Evolutionary conservation across 306 rosid genomes (phyloP).

Genomic region (Cicer chorassanicum): DNA sequence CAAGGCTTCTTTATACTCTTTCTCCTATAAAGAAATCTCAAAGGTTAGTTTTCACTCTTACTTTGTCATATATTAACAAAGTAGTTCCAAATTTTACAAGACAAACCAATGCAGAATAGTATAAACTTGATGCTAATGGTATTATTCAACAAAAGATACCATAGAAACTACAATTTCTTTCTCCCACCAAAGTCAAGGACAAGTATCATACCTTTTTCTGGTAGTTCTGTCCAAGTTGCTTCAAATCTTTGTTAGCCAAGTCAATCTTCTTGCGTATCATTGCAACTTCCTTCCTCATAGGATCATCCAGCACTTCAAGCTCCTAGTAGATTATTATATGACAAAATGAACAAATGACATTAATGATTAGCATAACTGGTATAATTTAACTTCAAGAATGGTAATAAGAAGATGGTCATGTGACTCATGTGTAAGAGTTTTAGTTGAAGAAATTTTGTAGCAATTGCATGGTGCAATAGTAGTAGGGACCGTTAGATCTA

Average conservation of each 20-base stretch:
- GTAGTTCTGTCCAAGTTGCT: constrained; percentile 73
- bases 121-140: background rate
- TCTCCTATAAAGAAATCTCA: constrained; percentile 61
- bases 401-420: background rate
- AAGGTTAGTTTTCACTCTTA: constrained; percentile 8
- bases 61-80: background rate
- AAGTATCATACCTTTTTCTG: constrained; percentile 70
- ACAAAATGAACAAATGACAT: constrained; percentile 20
- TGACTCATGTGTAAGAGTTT: background rate
- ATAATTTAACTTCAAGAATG: constrained; percentile 23
- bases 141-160: background rate
- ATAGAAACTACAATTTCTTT: background rate
- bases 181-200: background rate
- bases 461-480: too few relatives aligned
- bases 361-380: background rate
- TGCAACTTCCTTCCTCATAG: constrained; percentile 84
- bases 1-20: constrained; percentile 77
- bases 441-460: background rate
- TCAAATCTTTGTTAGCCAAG: constrained; percentile 70
- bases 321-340: constrained; percentile 57
- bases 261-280: constrained; percentile 77
- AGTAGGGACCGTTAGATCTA: too few relatives aligned
- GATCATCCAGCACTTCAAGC: constrained; percentile 85
- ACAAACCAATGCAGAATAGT: background rate
- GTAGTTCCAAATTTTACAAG: background rate